Evolutionary conservation across 2,329 filamentous ascomycete genomes (phyloP), one percentile per base, ranked within the genome.

Genomic region (Apiospora pterosperma): DNA sequence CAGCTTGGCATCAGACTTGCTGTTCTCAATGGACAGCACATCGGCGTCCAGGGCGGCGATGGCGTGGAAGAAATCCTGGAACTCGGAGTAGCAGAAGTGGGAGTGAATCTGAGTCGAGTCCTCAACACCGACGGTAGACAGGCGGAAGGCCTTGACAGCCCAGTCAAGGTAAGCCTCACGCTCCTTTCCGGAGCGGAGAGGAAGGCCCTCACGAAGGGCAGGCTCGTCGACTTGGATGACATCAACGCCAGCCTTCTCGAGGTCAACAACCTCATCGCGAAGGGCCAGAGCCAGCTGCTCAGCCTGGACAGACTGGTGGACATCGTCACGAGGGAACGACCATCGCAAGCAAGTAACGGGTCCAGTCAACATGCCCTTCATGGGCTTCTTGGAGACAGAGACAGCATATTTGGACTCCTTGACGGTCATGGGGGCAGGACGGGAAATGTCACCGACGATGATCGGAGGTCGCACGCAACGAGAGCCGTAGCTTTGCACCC

Each of bases 11-110:
- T 99, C 96, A 75, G 92, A 97, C 91, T 99, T 99, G 91, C 92
- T 96, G 92, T 99, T 99, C 91, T 99, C 96, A 75, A 99, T 99
- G 78, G 92, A 97, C 76, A 99, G 90, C 69, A 99, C 96, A 82
- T 99, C 96, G 69, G 96, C 95, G 79, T 99, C 96, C 70, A 99
- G 91, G 67, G 96, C 95, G 70, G 96, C 93, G 75, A 99, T 99
- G 83, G 96, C 96, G 84, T 98, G 93, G 93, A 99, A 99, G 89
- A 99, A 99, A 87, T 99, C 96, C 85, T 99, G 96, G 92, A 99
- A 99, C 88, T 99, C 96, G 62, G 96, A 98, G 90, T 99, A 99
- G 83, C 96, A 99, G 92, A 99, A 99, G 88, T 99, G 96, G 69
- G 94, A 97, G 91, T 99, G 96, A 81, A 99, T 97, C 88, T 99